These are phyloP conservation scores for barrel medic (Medicago truncatula) DNA, from an alignment of 306 rosid species.

Conservation along the genomic window DNA sequence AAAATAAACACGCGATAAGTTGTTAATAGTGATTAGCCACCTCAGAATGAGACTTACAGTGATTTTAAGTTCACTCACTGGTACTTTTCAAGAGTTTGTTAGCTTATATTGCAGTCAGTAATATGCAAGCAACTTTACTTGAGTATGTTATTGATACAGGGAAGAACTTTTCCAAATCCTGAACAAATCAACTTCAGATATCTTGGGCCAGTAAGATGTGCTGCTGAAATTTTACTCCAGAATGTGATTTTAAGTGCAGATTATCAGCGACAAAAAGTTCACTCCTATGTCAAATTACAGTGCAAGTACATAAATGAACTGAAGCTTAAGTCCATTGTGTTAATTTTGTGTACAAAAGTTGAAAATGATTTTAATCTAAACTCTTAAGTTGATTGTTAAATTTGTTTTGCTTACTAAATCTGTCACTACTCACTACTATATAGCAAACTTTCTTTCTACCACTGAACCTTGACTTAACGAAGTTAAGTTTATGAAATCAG, in stretches of 20 bases:
- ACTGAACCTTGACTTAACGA: too few species aligned
- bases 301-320: constrained; percentile 34
- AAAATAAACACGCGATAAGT: neutral
- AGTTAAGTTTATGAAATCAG: too few species aligned
- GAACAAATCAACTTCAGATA: constrained; percentile 62
- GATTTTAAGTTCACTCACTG: neutral
- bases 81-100: constrained; percentile 2
- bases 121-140: constrained; percentile 28
- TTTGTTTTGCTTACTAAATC: neutral
- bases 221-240: constrained; percentile 23
- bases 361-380: neutral
- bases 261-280: constrained; percentile 3
- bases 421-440: too few species aligned
- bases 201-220: constrained; percentile 69
- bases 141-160: constrained; percentile 53
- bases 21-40: constrained; percentile 1
- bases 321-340: constrained; percentile 21
- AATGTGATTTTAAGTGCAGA: constrained; percentile 29
- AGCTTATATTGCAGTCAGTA: constrained; percentile 21
- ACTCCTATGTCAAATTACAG: constrained; percentile 17
- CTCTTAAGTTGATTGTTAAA: neutral
- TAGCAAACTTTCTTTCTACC: too few species aligned
- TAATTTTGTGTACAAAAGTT: constrained; percentile 18
- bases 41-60: neutral
- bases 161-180: constrained; percentile 73